Evolutionary conservation across 768 basidiomycete genomes (phyloP), one percentile per base, ranked within the genome.

Genomic region (Coprinopsis cinerea): DNA sequence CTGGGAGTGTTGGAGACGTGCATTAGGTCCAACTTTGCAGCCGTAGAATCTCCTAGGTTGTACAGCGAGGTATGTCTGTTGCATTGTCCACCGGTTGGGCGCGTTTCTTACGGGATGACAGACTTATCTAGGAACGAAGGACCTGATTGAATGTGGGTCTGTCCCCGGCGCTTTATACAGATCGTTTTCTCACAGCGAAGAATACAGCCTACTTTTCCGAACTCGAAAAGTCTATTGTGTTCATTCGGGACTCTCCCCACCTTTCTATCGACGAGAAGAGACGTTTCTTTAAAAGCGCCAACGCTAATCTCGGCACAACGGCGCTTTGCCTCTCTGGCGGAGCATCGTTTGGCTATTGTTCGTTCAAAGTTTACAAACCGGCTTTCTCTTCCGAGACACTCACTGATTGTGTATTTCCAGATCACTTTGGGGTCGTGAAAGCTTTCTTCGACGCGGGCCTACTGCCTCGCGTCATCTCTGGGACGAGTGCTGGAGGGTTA

Each of bases 291-390:
- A 87, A 87, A 62, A 84, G 78, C 53, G 81, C 85, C 39, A 92
- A 90, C 61, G 85, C 88, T 42, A 94, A 96, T 67, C 75, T 94
- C 10, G 95, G 95, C 20, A 82, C 88, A 2, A 87, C 89, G 34
- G 95, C 96, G 0, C 69, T 99, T 3, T 98, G 95, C 65, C 76
- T 99, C 10, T 92, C 89, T n/a, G 96, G 96, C 14, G 95, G 96
- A 4, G 96, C 90, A 6, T 84, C 86, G 1, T 95, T 97, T 61
- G 93, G 92, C 7, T 96, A 95, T 63, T 97, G 92, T 85, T 66
- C 61, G 81, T 58, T 24, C n/a, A 35, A 23, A 26, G 25, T 47
- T 36, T 18, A 37, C 34, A 22, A 23, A 2, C 39, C 22, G 43
- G 24, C 36, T 47, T 40, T 18, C 13, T 47, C 34, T 37, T 28